phyloP scores from a whole-genome alignment of 352 stramenopile species.

The Phytophthora nicotianae region DNA sequence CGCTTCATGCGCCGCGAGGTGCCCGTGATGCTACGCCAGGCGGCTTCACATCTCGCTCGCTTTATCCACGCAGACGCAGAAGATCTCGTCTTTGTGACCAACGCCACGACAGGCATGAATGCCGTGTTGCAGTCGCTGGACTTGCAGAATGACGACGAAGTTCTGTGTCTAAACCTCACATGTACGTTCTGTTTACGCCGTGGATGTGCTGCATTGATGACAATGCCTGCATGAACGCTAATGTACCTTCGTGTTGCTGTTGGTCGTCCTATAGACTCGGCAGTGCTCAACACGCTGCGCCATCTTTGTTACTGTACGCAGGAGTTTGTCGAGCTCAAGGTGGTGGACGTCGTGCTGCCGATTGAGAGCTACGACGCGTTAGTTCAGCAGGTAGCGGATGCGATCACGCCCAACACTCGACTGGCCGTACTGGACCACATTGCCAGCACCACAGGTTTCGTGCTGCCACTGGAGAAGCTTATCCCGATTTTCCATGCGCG shows the following conservation, averaged over 20 bases:
- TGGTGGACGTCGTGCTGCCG: constrained; percentile 79
- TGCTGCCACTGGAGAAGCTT: constrained; percentile 82
- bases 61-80: constrained; percentile 79
- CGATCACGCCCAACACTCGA: constrained; percentile 85
- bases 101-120: constrained; percentile 86
- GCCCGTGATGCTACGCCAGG: constrained; percentile 64
- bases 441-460: constrained; percentile 73
- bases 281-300: constrained; percentile 82
- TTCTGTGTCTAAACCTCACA: constrained; percentile 87
- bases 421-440: constrained; percentile 88
- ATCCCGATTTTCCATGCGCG: constrained; percentile 81
- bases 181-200: constrained; percentile 46
- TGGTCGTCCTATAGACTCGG: constrained; percentile 52
- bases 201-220: constrained; percentile 1
- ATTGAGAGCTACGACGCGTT: constrained; percentile 73
- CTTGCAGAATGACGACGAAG: constrained; percentile 87
- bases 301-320: constrained; percentile 88
- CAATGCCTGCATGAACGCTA: background rate
- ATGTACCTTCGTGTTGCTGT: constrained; percentile 6
- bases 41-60: constrained; percentile 59
- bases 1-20: constrained; percentile 81
- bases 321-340: constrained; percentile 89
- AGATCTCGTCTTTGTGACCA: constrained; percentile 87
- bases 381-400: constrained; percentile 68
- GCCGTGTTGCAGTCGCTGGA: constrained; percentile 84